Evolutionary conservation across 2,329 filamentous ascomycete species (phyloP).

Genomic region (Aspergillus neoniger): DNA sequence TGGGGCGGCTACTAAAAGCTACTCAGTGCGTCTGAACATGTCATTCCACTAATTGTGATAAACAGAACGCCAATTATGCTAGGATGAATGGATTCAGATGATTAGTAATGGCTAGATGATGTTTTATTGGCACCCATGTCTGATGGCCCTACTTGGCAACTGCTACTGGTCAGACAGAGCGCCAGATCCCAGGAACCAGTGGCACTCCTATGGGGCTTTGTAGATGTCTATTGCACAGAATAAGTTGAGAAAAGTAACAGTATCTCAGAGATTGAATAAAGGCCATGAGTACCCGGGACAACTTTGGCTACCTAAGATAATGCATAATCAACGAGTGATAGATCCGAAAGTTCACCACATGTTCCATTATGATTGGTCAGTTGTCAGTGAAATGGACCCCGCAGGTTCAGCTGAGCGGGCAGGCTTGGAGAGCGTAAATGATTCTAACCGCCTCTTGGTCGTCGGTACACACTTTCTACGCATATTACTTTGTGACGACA

Average conservation of each 20-base stretch:
- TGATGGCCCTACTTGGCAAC: not conserved
- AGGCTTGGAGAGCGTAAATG: constrained; percentile 4
- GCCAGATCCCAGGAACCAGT: constrained; percentile 2
- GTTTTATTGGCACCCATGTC: not conserved
- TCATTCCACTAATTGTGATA: too few species aligned
- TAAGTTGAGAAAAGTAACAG: not conserved
- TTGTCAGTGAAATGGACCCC: not conserved
- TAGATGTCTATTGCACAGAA: not conserved
- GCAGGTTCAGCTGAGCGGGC: not conserved
- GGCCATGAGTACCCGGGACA: constrained; percentile 3
- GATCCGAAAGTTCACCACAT: constrained; percentile 1
- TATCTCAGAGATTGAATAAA: constrained; percentile 1
- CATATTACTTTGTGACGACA: not conserved
- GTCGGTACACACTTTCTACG: not conserved
- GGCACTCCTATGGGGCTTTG: constrained; percentile 1
- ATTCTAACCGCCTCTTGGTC: not conserved
- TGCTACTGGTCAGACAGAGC: constrained; percentile 3
- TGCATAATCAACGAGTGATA: not conserved
- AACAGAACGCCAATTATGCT: too few species aligned
- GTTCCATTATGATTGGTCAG: constrained; percentile 1
- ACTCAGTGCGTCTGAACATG: too few species aligned
- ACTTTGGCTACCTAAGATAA: constrained; percentile 3
- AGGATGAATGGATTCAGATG: too few species aligned
- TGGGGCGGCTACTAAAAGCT: too few species aligned
- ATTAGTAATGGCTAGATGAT: not conserved